phyloP scores from a whole-genome alignment of 1,284 basidiomycete species.

The Naganishia albida region DNA sequence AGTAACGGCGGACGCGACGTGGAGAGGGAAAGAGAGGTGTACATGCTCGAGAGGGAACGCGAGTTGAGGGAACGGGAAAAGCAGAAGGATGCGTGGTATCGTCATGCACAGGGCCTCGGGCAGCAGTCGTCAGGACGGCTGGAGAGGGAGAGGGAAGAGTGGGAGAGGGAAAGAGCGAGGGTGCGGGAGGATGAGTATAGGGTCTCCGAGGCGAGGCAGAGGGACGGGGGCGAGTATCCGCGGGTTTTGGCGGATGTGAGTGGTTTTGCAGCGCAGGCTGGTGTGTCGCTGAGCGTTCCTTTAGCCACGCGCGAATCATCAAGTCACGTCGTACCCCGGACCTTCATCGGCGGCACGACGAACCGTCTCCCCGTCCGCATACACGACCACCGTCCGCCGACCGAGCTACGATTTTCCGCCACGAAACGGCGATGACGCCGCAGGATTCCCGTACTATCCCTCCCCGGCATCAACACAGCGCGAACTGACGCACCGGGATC shows the following conservation, averaged over 20 bases:
- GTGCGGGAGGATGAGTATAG: conserved; percentile 20
- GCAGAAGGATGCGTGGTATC: conserved; percentile 13
- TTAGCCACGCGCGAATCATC: conserved; percentile 5
- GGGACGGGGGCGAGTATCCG: conserved; percentile 13
- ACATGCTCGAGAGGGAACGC: conserved; percentile 20
- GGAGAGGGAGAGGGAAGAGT: conserved; percentile 19
- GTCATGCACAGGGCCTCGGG: conserved; percentile 1
- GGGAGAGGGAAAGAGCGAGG: conserved; percentile 9
- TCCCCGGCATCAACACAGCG: conserved; percentile 18
- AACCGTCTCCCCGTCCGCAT: conserved; percentile 17
- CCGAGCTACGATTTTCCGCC: conserved; percentile 16
- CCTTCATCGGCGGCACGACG: conserved; percentile 7
- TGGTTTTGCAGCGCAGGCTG: background rate
- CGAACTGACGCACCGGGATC: conserved; percentile 3
- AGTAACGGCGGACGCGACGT: conserved; percentile 1
- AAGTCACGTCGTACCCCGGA: conserved; percentile 4
- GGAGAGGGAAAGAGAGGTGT: conserved; percentile 17
- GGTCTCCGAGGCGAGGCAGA: background rate
- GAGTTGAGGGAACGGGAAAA: conserved; percentile 18
- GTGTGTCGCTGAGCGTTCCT: background rate
- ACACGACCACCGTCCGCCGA: conserved; percentile 9
- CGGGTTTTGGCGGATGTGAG: conserved; percentile 9
- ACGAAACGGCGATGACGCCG: background rate
- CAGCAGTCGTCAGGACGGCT: background rate
- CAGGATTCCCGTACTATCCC: conserved; percentile 19